phyloP scores from a whole-genome alignment of 192 early-diverging fungal species.

The Coemansia sp. region DNA sequence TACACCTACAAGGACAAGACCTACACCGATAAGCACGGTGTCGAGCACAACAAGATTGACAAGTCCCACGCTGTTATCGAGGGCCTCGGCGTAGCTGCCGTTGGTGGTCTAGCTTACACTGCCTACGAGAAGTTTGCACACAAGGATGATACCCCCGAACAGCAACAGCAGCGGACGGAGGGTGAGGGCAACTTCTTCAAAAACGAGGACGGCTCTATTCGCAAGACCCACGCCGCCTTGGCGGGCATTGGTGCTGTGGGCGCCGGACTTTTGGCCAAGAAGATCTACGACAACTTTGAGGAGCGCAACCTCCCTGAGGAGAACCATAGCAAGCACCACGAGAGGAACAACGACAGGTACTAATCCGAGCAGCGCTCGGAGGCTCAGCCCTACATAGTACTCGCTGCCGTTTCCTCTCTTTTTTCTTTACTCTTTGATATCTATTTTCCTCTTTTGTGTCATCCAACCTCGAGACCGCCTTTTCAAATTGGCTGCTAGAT shows the following conservation, averaged over 20 bases:
- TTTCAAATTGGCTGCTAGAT: background rate
- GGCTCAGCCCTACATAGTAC: no score
- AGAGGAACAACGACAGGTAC: constrained; percentile 1
- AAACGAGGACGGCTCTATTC: constrained; percentile 24
- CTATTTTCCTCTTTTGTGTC: background rate
- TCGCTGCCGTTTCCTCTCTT: background rate
- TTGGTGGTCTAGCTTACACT: background rate
- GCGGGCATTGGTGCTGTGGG: constrained; percentile 14
- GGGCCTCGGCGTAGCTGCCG: background rate
- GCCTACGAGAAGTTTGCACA: constrained; percentile 7
- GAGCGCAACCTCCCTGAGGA: constrained; percentile 19
- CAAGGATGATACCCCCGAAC: background rate
- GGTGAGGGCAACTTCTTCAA: constrained; percentile 14
- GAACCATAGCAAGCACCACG: constrained; percentile 5
- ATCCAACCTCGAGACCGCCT: background rate
- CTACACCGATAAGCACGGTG: constrained; percentile 4
- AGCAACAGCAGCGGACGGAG: background rate
- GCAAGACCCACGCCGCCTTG: constrained; percentile 30
- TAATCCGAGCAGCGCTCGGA: background rate
- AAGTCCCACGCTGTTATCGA: constrained; percentile 7
- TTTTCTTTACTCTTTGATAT: background rate
- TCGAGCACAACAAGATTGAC: constrained; percentile 7
- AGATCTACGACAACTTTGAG: constrained; percentile 24
- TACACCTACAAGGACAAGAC: constrained; percentile 6
- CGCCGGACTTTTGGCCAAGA: constrained; percentile 20